Conservation (phyloP, 345 rosid species). For the Kernera saxatilis region DNA sequence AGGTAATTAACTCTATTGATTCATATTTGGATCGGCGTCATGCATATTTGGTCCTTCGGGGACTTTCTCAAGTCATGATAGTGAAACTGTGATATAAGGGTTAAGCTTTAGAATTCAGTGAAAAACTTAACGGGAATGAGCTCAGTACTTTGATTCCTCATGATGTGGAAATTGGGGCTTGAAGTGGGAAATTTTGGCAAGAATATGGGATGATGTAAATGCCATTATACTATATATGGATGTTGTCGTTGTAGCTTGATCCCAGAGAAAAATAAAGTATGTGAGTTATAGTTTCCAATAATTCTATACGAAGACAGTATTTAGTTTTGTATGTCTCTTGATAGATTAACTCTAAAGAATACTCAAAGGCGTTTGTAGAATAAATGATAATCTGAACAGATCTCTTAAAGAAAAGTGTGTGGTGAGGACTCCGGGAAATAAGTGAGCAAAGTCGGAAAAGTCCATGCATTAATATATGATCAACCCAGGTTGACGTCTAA, state of each 20-base stretch:
- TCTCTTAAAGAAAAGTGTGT: not conserved
- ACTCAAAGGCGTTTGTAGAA: not conserved
- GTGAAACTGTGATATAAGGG: not conserved
- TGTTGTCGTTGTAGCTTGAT: not conserved
- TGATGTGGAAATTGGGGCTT: not conserved
- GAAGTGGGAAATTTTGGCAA: not conserved
- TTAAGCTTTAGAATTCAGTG: slow-evolving; percentile 5
- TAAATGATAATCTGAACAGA: not conserved
- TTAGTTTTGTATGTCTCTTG: not conserved
- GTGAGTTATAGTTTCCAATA: not conserved
- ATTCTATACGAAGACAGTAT: not conserved
- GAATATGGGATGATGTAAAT: not conserved
- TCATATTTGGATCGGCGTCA: not conserved
- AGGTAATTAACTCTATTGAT: slow-evolving; percentile 46
- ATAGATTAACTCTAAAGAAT: not conserved
- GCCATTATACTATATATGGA: not conserved
- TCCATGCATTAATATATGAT: not conserved
- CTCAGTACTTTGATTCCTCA: not conserved
- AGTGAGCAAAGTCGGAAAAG: not conserved
- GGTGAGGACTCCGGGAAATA: not conserved
- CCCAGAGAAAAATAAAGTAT: not conserved
- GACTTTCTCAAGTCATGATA: not conserved
- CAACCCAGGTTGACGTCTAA: not conserved
- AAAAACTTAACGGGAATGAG: not conserved
- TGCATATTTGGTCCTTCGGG: not conserved